Percentiles rank a stretch among this genome's conserved stretches.
Evolutionary conservation across 257 asterid species (phyloP).

Genomic region (Voacanga thouarsii): DNA sequence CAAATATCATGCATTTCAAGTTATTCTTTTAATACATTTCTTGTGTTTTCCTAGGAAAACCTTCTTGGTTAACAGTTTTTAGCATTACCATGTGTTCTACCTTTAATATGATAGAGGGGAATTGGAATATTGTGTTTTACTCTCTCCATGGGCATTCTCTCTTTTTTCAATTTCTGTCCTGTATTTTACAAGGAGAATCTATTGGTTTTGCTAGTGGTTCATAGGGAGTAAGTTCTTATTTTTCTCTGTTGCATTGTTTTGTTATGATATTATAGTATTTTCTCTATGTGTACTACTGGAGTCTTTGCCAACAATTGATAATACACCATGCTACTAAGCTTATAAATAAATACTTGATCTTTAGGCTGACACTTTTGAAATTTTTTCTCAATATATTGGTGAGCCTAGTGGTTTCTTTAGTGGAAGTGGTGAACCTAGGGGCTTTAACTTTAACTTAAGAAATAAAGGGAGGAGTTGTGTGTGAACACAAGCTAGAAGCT

Average conservation of each 20-base stretch:
- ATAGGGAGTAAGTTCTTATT: constrained; percentile 54
- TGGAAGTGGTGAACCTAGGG: constrained; percentile 51
- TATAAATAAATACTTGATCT: constrained; percentile 9
- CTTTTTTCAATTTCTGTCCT: no score
- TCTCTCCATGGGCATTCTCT: no score
- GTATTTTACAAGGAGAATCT: constrained; percentile 57
- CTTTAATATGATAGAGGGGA: no score
- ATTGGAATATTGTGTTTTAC: no score
- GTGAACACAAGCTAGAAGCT: no score
- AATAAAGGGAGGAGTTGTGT: constrained; percentile 44
- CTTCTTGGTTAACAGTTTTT: no score
- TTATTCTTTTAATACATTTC: no score
- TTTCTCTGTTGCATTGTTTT: neutral
- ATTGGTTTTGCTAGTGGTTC: constrained; percentile 50
- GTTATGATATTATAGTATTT: neutral
- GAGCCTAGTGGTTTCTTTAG: constrained; percentile 60
- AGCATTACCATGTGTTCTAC: no score
- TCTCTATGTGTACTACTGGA: neutral
- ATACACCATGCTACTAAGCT: neutral
- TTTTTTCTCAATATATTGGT: constrained; percentile 72
- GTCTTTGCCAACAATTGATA: constrained; percentile 6
- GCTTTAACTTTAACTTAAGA: constrained; percentile 49
- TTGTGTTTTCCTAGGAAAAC: no score
- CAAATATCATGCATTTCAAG: no score
- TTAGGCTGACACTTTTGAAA: constrained; percentile 85